Base-by-base conservation (phyloP, 2,329 filamentous ascomycete species). In the Curvularia verruculosa region DNA sequence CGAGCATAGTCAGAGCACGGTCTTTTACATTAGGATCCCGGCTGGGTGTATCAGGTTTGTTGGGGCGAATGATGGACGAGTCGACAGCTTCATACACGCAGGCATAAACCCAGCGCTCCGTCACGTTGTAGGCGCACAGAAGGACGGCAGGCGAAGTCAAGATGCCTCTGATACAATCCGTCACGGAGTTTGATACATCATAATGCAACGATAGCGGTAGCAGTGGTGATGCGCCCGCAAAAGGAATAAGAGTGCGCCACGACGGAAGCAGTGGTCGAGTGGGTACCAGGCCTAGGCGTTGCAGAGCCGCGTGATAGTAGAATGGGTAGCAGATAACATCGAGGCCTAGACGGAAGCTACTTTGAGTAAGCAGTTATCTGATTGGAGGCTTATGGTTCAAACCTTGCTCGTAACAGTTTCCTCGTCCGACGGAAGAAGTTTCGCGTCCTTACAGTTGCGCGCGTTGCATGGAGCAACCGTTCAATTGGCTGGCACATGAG, bases 261-360 rank as follows among this genome's bases (percentile, higher is more conserved):
- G 58, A 51, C 13, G 73, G 73, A 12, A 74, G 56, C 7, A 73
- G 49, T 19, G 71, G 71, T 19, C 54, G 61, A 39, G 70, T 64
- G 36, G 72, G 62, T 10, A 69, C 43, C 7, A 76, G 64, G 2
- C 70, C 72, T 29, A 76, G 57, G 26, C 69, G 59, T 61, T 75
- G 73, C 19, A 75, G 56, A 41, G 52, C 59, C 5, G 65, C 64
- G 58, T 74, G 68, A 41, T 75, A 73, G 6, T 63, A 64, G n/a
- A 75, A 65, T 3, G 74, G 72, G 53, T 68, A 75, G 49, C 71
- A 70, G 3, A 70, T 28, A 4, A 73, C 18, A 45, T 74, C 70
- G 12, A 75, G 60, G 10, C 56, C 53, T 21, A 72, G 31, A n/a
- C 66, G 68, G 41, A 74, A 60, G 21, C 73, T 75, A n/a, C 15